Evolutionary conservation across 2,329 filamentous ascomycete species (phyloP).

Genomic region (Lojkania enalia): DNA sequence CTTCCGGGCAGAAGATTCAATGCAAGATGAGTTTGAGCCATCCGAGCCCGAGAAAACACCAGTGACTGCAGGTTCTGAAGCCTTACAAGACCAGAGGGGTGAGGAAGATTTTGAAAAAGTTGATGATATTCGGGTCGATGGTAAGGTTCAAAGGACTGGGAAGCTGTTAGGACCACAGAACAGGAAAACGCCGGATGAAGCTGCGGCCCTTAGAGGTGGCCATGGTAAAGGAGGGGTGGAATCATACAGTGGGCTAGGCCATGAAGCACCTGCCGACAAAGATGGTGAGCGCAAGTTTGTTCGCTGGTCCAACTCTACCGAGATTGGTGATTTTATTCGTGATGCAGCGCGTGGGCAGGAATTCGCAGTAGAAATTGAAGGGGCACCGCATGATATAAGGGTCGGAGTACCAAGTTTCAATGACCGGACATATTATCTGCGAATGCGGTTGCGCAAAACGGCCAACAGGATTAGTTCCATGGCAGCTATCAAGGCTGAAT

Average conservation of each 20-base stretch:
- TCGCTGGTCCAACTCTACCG: slow-evolving; percentile 84
- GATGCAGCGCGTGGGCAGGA: slow-evolving; percentile 84
- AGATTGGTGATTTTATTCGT: slow-evolving; percentile 91
- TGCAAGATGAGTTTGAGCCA: slow-evolving; percentile 57
- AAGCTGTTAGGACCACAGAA: slow-evolving; percentile 39
- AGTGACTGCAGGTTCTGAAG: slow-evolving; percentile 34
- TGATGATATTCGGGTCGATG: slow-evolving; percentile 56
- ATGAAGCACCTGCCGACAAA: slow-evolving; percentile 52
- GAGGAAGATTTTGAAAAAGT: slow-evolving; percentile 50
- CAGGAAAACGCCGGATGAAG: slow-evolving; percentile 33
- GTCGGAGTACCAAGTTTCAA: slow-evolving; percentile 85
- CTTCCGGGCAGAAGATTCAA: slow-evolving; percentile 78
- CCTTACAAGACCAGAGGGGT: slow-evolving; percentile 27
- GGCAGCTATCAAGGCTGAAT: slow-evolving; percentile 76
- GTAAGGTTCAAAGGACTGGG: slow-evolving; percentile 52
- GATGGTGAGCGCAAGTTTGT: slow-evolving; percentile 68
- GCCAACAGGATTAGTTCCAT: slow-evolving; percentile 69
- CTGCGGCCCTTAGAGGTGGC: slow-evolving; percentile 49
- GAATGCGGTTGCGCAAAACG: slow-evolving; percentile 73
- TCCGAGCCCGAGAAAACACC: slow-evolving; percentile 29
- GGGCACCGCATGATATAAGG: slow-evolving; percentile 66
- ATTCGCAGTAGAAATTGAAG: slow-evolving; percentile 83
- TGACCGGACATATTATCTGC: slow-evolving; percentile 87
- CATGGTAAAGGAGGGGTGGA: slow-evolving; percentile 65
- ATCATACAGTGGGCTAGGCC: slow-evolving; percentile 71